phyloP scores from a whole-genome alignment of 1,284 basidiomycete species.

The Tetrapyrgos nigripes region DNA sequence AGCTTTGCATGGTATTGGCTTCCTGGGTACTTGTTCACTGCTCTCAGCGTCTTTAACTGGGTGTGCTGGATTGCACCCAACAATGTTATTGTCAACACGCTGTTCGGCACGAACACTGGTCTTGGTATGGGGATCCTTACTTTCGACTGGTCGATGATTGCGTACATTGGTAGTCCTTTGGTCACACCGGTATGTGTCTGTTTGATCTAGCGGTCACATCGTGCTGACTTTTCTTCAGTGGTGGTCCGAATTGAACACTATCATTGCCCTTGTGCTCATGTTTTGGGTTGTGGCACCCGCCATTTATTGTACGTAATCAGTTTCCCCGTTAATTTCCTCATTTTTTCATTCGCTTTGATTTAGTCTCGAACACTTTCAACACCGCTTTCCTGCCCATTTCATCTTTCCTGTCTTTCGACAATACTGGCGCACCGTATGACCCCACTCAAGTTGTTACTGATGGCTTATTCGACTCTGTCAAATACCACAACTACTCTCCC shows the following conservation, averaged over 20 bases:
- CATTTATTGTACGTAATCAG: slow-evolving; percentile 75
- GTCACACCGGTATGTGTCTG: slow-evolving; percentile 77
- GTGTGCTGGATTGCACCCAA: slow-evolving; percentile 93
- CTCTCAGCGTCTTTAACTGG: slow-evolving; percentile 86
- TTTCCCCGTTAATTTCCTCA: not conserved
- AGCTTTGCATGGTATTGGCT: slow-evolving; percentile 87
- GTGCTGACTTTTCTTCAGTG: slow-evolving; percentile 55
- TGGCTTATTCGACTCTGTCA: slow-evolving; percentile 64
- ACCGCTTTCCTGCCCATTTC: slow-evolving; percentile 78
- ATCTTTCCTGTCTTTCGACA: slow-evolving; percentile 65
- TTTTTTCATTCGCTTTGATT: not conserved
- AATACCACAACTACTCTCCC: slow-evolving; percentile 80
- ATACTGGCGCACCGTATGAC: slow-evolving; percentile 73
- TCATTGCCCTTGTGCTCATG: slow-evolving; percentile 73
- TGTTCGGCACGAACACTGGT: slow-evolving; percentile 81
- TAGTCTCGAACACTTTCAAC: slow-evolving; percentile 78
- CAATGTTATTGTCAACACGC: slow-evolving; percentile 81
- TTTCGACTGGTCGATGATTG: slow-evolving; percentile 92
- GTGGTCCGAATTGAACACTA: slow-evolving; percentile 92
- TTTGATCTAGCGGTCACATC: not conserved
- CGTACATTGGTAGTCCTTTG: slow-evolving; percentile 82
- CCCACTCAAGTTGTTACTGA: slow-evolving; percentile 64
- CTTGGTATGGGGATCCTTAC: slow-evolving; percentile 88
- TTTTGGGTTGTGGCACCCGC: slow-evolving; percentile 89
- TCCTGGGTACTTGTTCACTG: slow-evolving; percentile 85